These are phyloP conservation scores for Ilyonectria destructans DNA, from an alignment of 2,329 filamentous ascomycete species.

Conservation along the genomic window DNA sequence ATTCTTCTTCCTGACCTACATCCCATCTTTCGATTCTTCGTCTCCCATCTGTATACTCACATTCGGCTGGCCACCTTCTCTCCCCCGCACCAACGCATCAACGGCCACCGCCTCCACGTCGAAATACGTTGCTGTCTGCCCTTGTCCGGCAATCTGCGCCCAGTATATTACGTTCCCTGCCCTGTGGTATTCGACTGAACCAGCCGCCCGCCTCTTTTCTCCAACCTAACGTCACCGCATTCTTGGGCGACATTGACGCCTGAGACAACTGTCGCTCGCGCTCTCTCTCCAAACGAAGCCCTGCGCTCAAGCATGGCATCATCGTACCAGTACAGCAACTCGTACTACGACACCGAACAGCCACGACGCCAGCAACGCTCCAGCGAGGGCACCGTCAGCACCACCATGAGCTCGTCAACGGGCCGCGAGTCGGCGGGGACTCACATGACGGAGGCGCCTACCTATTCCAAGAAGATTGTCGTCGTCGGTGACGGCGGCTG, in stretches of 20 bases:
- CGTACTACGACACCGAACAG: slow-evolving; percentile 64
- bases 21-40: slow-evolving; percentile 5
- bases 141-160: slow-evolving; percentile 23
- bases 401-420: slow-evolving; percentile 82
- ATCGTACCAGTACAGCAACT: slow-evolving; percentile 69
- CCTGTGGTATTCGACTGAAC: slow-evolving; percentile 13
- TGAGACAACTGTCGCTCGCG: slow-evolving; percentile 37
- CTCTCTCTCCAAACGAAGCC: slow-evolving; percentile 33
- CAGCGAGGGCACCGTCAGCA: slow-evolving; percentile 93
- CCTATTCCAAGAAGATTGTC: slow-evolving; percentile 99
- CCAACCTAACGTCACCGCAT: slow-evolving; percentile 29
- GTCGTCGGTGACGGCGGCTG: slow-evolving; percentile 98
- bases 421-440: slow-evolving; percentile 86
- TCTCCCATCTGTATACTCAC: slow-evolving; percentile 10
- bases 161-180: slow-evolving; percentile 19
- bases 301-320: slow-evolving; percentile 65
- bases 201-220: slow-evolving; percentile 11
- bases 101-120: slow-evolving; percentile 29
- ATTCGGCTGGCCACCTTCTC: slow-evolving; percentile 19
- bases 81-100: slow-evolving; percentile 13
- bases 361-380: slow-evolving; percentile 72
- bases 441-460: slow-evolving; percentile 89
- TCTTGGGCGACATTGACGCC: slow-evolving; percentile 41
- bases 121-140: slow-evolving; percentile 20
- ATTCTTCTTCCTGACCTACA: slow-evolving; percentile 21